Conservation (phyloP, 2,329 filamentous ascomycete species). For the Trichoderma polysporum region DNA sequence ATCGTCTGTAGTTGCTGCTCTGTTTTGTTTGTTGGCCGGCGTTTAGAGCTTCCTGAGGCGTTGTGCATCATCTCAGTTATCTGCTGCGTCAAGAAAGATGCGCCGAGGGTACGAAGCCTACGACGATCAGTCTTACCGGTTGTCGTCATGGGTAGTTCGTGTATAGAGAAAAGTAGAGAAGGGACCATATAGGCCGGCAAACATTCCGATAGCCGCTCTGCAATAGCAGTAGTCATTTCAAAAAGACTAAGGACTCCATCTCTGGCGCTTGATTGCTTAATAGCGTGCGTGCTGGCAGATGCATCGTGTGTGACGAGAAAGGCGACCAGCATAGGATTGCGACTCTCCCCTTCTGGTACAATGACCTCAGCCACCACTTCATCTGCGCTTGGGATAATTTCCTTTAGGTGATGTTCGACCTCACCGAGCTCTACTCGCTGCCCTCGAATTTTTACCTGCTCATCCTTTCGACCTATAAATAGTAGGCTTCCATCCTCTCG, state of each 20-base stretch:
- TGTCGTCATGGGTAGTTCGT: constrained; percentile 20
- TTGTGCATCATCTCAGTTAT: too few species aligned
- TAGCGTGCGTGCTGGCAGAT: background rate
- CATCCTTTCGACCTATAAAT: constrained; percentile 44
- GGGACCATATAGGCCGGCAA: constrained; percentile 28
- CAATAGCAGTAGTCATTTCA: background rate
- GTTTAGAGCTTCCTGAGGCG: too few species aligned
- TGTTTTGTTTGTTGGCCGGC: too few species aligned
- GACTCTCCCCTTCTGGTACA: background rate
- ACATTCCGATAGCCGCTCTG: background rate
- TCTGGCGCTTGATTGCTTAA: background rate
- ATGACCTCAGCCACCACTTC: background rate
- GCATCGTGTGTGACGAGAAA: background rate
- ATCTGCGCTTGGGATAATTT: background rate
- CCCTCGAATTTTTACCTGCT: constrained; percentile 45
- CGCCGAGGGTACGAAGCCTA: constrained; percentile 17
- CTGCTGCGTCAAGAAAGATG: background rate
- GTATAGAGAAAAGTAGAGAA: constrained; percentile 19
- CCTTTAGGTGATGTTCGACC: background rate
- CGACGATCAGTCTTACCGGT: constrained; percentile 25
- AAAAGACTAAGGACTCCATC: background rate
- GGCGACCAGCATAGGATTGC: background rate
- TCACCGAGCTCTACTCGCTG: background rate
- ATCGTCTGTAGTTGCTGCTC: background rate
- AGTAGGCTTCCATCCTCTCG: constrained; percentile 31